These are phyloP conservation scores for Chaetoscypha palmicola DNA, from an alignment of 2,329 filamentous ascomycete genomes.

Conservation along the genomic window DNA sequence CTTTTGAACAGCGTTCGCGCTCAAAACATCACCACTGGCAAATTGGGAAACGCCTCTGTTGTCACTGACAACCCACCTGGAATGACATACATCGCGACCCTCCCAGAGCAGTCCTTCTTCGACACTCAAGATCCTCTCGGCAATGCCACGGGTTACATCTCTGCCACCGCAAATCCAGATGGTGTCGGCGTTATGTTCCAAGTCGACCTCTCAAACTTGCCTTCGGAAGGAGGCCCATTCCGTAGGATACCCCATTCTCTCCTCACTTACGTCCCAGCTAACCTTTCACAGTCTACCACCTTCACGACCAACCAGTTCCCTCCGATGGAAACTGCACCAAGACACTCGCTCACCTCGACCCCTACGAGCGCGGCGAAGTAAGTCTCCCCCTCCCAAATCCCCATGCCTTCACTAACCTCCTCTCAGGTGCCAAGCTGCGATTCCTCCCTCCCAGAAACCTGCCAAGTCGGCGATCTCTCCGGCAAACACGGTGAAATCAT, in stretches of 20 bases:
- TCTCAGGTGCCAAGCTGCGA: conserved; percentile 54
- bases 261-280: neutral
- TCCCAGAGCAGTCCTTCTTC: conserved; percentile 43
- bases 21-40: conserved; percentile 23
- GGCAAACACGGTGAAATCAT: conserved; percentile 64
- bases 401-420: conserved; percentile 5
- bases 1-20: conserved; percentile 14
- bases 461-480: conserved; percentile 69
- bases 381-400: conserved; percentile 1
- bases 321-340: conserved; percentile 62
- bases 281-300: conserved; percentile 54
- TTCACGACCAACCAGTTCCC: conserved; percentile 60
- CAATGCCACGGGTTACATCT: conserved; percentile 49
- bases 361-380: conserved; percentile 50
- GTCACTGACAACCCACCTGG: conserved; percentile 50
- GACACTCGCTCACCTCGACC: conserved; percentile 64
- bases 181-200: conserved; percentile 50
- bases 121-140: conserved; percentile 40
- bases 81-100: conserved; percentile 46
- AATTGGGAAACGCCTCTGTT: conserved; percentile 42
- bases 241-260: conserved; percentile 37
- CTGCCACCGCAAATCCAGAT: conserved; percentile 38
- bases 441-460: conserved; percentile 48
- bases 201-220: conserved; percentile 52
- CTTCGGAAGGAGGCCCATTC: conserved; percentile 51